These are phyloP conservation scores for Harringtonia aguacate DNA, from an alignment of 2,329 filamentous ascomycete species.

Conservation along the genomic window DNA sequence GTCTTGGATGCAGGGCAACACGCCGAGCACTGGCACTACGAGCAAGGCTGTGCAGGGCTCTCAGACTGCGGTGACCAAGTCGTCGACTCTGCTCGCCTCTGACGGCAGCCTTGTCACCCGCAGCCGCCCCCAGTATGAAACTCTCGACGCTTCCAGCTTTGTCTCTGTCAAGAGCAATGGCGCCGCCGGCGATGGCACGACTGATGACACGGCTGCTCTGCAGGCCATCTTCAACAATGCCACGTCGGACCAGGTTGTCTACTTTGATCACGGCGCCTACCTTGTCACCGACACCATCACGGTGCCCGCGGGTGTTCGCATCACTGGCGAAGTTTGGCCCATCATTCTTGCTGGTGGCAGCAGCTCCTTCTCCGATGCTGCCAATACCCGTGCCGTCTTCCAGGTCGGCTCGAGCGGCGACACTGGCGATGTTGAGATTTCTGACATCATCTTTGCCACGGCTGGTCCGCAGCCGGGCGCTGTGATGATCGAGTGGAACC, in stretches of 20 bases:
- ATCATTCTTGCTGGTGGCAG: constrained; percentile 73
- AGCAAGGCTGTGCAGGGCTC: constrained; percentile 49
- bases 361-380: constrained; percentile 59
- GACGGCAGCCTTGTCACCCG: constrained; percentile 67
- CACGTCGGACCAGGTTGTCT: constrained; percentile 54
- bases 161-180: constrained; percentile 74
- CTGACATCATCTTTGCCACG: constrained; percentile 77
- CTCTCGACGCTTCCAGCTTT: constrained; percentile 56
- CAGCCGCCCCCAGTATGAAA: constrained; percentile 81
- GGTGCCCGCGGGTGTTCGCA: constrained; percentile 69
- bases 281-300: constrained; percentile 58
- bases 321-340: constrained; percentile 87
- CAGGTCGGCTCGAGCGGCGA: constrained; percentile 73
- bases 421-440: constrained; percentile 73
- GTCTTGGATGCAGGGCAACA: constrained; percentile 71
- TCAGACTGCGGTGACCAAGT: constrained; percentile 49
- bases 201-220: constrained; percentile 79
- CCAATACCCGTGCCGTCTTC: constrained; percentile 73
- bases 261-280: constrained; percentile 68
- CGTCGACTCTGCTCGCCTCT: constrained; percentile 50
- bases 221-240: constrained; percentile 66
- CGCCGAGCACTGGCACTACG: constrained; percentile 32
- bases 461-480: constrained; percentile 75
- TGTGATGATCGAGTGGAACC: constrained; percentile 86
- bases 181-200: constrained; percentile 75